Conservation (phyloP, 2,329 filamentous ascomycete genomes). For the Claviceps sp. region DNA sequence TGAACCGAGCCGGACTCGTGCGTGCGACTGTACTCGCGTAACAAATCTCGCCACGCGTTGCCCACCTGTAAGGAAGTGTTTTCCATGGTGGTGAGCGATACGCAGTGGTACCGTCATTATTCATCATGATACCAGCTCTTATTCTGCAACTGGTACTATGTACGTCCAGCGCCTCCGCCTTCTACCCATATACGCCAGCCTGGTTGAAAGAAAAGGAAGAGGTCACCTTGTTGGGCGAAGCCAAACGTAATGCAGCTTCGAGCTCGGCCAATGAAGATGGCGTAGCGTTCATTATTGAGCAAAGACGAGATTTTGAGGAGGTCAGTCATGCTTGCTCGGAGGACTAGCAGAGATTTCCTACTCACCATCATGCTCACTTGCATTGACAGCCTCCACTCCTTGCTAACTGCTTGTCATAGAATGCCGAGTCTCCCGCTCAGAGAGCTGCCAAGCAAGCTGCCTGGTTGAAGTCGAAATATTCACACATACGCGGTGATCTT, state of each 20-base stretch:
- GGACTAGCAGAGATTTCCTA: background rate
- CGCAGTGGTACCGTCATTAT: background rate
- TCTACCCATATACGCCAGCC: slow-evolving; percentile 31
- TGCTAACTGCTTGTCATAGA: slow-evolving; percentile 2
- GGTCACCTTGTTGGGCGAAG: slow-evolving; percentile 9
- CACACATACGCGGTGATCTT: background rate
- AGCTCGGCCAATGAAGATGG: slow-evolving; percentile 7
- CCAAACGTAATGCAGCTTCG: slow-evolving; percentile 11
- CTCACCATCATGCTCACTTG: background rate
- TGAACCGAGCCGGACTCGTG: slow-evolving; percentile 2
- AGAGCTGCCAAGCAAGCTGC: slow-evolving; percentile 8
- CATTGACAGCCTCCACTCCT: slow-evolving; percentile 13
- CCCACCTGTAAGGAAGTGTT: background rate
- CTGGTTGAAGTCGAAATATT: slow-evolving; percentile 8
- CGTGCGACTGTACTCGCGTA: background rate
- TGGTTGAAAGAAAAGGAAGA: slow-evolving; percentile 21
- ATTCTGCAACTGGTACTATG: slow-evolving; percentile 34
- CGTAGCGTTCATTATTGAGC: slow-evolving; percentile 29
- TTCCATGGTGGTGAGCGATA: slow-evolving; percentile 1
- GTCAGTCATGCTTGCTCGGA: slow-evolving; percentile 1
- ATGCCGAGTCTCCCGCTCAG: slow-evolving; percentile 1
- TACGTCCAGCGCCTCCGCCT: slow-evolving; percentile 31
- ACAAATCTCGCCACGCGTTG: background rate
- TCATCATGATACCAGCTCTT: slow-evolving; percentile 27
- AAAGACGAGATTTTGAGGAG: slow-evolving; percentile 14